Percentiles rank a stretch among this genome's conserved stretches.
Conservation (phyloP, 768 basidiomycete genomes). For the Suillus cothurnatus region DNA sequence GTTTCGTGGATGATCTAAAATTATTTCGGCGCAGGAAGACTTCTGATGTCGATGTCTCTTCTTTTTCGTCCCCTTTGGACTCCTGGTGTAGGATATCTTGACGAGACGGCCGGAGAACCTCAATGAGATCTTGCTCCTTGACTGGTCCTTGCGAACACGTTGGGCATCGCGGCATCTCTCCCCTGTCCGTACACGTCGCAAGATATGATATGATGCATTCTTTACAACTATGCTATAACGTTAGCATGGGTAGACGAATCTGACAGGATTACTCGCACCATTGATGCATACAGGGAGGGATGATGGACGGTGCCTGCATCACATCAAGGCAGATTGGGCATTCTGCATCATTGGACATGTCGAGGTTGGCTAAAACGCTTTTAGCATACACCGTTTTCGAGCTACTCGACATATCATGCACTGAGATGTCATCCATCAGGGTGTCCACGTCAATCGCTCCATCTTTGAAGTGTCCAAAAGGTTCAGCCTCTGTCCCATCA, state of each 20-base stretch:
- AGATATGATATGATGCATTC: slow-evolving; percentile 85
- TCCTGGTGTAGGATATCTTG: slow-evolving; percentile 8
- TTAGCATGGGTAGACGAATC: slow-evolving; percentile 2
- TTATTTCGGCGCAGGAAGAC: slow-evolving; percentile 76
- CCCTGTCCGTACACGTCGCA: slow-evolving; percentile 65
- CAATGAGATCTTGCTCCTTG: slow-evolving; percentile 62
- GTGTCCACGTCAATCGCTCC: slow-evolving; percentile 56
- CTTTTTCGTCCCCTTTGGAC: slow-evolving; percentile 23
- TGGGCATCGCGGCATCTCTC: slow-evolving; percentile 75
- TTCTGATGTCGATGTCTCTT: slow-evolving; percentile 33
- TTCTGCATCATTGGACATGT: slow-evolving; percentile 55
- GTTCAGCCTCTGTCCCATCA: slow-evolving; percentile 39
- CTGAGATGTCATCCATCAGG: slow-evolving; percentile 57
- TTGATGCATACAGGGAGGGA: slow-evolving; percentile 77
- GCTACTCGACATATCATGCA: slow-evolving; percentile 29
- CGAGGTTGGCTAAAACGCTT: slow-evolving; percentile 62
- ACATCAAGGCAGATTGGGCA: slow-evolving; percentile 85
- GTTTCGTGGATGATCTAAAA: slow-evolving; percentile 89
- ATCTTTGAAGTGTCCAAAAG: slow-evolving; percentile 35
- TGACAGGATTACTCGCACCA: slow-evolving; percentile 46
- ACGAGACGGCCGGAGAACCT: slow-evolving; percentile 49
- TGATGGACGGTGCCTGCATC: slow-evolving; percentile 67
- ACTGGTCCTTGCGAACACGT: slow-evolving; percentile 75
- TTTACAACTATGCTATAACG: slow-evolving; percentile 63
- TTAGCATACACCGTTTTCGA: slow-evolving; percentile 54